phyloP scores from a whole-genome alignment of 257 asterid species.

The Verbascum thapsus region DNA sequence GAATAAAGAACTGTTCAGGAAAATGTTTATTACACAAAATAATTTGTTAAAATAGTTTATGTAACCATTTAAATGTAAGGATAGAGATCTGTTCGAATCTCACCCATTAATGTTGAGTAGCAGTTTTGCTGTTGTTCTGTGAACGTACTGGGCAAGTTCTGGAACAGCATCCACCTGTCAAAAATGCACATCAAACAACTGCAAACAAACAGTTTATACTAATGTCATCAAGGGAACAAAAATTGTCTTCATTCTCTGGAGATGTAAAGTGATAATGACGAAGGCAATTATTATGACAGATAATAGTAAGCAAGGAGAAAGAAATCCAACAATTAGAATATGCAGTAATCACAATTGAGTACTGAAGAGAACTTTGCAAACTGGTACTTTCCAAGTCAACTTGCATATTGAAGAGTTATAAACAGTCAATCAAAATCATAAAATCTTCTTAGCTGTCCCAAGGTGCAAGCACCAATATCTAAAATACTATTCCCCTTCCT shows the following conservation, averaged over 20 bases:
- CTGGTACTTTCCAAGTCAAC: not conserved
- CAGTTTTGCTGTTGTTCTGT: slow-evolving; percentile 83
- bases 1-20: slow-evolving; percentile 10
- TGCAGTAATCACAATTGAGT: slow-evolving; percentile 13
- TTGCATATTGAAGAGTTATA: slow-evolving; percentile 7
- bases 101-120: slow-evolving; percentile 93
- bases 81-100: slow-evolving; percentile 37
- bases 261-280: slow-evolving; percentile 17
- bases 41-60: not conserved
- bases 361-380: not conserved
- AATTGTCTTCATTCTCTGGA: slow-evolving; percentile 8
- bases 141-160: slow-evolving; percentile 78
- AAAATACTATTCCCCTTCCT: slow-evolving; percentile 20
- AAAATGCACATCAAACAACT: slow-evolving; percentile 31
- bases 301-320: slow-evolving; percentile 16
- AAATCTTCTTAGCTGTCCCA: not conserved
- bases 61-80: slow-evolving; percentile 6
- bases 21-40: slow-evolving; percentile 1
- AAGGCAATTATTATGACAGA: slow-evolving; percentile 9
- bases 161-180: slow-evolving; percentile 95
- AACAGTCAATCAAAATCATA: slow-evolving; percentile 20
- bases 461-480: slow-evolving; percentile 19
- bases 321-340: not conserved
- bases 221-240: slow-evolving; percentile 4
- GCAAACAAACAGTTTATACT: slow-evolving; percentile 16